phyloP scores from a whole-genome alignment of 2,329 filamentous ascomycete species.

The Pseudocercospora pini-densiflorae region DNA sequence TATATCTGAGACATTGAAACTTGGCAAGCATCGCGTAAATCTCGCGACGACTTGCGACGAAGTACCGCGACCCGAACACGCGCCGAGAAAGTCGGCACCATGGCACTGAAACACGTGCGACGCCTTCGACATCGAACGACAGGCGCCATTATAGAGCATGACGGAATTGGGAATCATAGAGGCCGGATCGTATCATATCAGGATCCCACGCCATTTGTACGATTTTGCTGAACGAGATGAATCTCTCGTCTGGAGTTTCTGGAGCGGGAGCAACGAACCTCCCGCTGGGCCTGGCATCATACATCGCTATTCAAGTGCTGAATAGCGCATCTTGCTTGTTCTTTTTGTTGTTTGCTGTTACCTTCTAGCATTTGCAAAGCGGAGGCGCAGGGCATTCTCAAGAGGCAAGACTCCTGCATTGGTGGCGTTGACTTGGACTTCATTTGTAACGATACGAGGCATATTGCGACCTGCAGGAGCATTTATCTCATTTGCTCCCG shows the following conservation, averaged over 20 bases:
- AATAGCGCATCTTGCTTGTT: conserved; percentile 28
- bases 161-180: background rate
- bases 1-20: conserved; percentile 3
- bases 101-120: background rate
- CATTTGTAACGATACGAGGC: background rate
- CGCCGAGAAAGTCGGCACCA: background rate
- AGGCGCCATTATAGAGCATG: conserved; percentile 1
- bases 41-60: conserved; percentile 8
- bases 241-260: conserved; percentile 5
- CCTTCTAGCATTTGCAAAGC: conserved; percentile 12
- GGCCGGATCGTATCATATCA: background rate
- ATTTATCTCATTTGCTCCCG: background rate
- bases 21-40: conserved; percentile 10
- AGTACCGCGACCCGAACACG: background rate
- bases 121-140: background rate
- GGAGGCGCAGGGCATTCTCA: conserved; percentile 8
- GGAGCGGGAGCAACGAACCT: background rate
- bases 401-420: background rate
- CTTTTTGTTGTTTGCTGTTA: conserved; percentile 4
- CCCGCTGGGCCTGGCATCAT: conserved; percentile 4
- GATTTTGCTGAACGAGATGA: background rate
- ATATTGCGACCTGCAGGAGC: background rate
- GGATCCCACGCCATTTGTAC: background rate
- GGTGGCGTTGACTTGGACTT: background rate
- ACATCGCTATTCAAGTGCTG: conserved; percentile 38